Evolutionary conservation across 78 protist species (phyloP), one percentile per base, ranked within the genome.

Genomic region (Dictyostelium discoideum): DNA sequence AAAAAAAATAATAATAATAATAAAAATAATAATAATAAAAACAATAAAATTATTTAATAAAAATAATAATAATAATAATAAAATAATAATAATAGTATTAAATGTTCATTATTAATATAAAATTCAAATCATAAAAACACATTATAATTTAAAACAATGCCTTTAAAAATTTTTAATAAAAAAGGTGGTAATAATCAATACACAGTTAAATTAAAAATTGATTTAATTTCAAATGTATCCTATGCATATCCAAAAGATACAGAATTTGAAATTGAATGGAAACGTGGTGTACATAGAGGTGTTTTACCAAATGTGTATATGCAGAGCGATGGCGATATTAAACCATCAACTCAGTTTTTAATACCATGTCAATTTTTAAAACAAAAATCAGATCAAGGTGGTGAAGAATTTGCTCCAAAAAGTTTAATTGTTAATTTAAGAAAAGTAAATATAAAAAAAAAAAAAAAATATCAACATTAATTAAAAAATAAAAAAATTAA

Each of bases 301-400:
- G 81, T 26, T 24, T 29, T 82, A 20, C 86, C 48, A 83, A 57
- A 73, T 20, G 57, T 90, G 0, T 54, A 37, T 80, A 42, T 90
- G 60, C 26, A 67, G 3, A 72, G 39, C 20, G 76, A 44, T 63
- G 95, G 95, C 50, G 95, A 90, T n/a, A 46, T 90, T 24, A 60
- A 50, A 73, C 78, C 95, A 5, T 14, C 69, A 14, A 72, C 54
- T 10, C 57, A 74, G 14, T 72, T 90, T 24, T 29, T 65, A 54
- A 90, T 90, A 48, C 95, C 95, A 9, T 90, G 95, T 82, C 83
- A 72, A 29, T 90, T 90, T 50, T 50, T 54, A 29, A 90, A 72
- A 14, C 65, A 84, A 63, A 84, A 54, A 20, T 3, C 26, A 8
- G 95, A 90, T 2, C 26, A 73, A 13, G 46, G 42, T 60, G 44